Percentiles rank a stretch among this genome's conserved stretches.
Evolutionary conservation across 1,284 basidiomycete genomes (phyloP).

Genomic region (Flammula alnicola): DNA sequence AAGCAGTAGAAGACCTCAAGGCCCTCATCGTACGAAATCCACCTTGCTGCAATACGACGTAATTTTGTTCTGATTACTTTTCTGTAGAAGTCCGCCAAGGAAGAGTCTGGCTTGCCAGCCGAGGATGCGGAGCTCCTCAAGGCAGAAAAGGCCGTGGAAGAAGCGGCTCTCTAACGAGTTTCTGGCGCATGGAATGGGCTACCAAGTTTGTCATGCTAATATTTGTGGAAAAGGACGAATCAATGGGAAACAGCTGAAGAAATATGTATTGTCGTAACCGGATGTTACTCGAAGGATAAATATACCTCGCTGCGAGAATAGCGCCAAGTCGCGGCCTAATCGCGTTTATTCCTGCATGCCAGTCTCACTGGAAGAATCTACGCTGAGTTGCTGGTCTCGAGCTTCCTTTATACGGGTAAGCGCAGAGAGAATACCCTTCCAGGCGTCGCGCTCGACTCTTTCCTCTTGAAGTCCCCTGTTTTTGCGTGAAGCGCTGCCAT

Average conservation of each 20-base stretch:
- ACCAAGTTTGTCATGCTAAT: not conserved
- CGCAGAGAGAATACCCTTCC: conserved; percentile 72
- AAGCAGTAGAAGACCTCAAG: conserved; percentile 65
- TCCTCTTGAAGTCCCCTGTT: conserved; percentile 77
- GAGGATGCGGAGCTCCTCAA: conserved; percentile 58
- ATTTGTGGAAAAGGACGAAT: not conserved
- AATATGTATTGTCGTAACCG: not conserved
- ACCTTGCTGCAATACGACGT: not conserved
- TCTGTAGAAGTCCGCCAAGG: conserved; percentile 52
- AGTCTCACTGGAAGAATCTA: conserved; percentile 14
- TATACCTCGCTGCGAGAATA: not conserved
- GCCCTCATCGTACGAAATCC: conserved; percentile 68
- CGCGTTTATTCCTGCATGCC: conserved; percentile 25
- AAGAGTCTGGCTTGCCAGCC: conserved; percentile 50
- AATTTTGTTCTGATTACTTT: conserved; percentile 1
- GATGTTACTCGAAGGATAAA: conserved; percentile 4
- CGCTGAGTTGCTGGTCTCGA: conserved; percentile 30
- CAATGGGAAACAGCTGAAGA: not conserved
- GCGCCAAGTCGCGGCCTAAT: not conserved
- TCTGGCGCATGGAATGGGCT: not conserved
- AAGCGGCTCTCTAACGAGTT: conserved; percentile 41
- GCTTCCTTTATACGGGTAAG: conserved; percentile 63
- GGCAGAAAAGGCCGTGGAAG: conserved; percentile 63
- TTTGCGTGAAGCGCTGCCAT: conserved; percentile 39
- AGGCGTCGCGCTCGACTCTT: conserved; percentile 74